Percentiles rank a stretch among this genome's conserved stretches.
These are phyloP conservation scores for Exophiala viscosa DNA, from an alignment of 2,329 filamentous ascomycete genomes.

Conservation along the genomic window DNA sequence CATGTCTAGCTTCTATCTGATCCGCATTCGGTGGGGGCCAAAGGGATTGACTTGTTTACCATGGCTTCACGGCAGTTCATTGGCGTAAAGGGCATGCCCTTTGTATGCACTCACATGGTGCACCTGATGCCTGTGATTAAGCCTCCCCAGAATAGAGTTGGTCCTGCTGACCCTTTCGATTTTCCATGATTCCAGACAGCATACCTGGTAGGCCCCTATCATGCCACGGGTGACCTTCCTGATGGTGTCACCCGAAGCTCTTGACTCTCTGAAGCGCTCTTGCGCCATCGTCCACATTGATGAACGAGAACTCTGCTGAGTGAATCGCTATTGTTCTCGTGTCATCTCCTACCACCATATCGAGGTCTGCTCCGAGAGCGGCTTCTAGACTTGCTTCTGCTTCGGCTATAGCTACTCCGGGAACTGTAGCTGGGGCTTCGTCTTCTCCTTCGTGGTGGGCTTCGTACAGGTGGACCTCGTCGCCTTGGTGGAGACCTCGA, in stretches of 20 bases:
- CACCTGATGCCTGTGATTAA: too few relatives aligned
- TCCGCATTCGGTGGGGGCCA: too few relatives aligned
- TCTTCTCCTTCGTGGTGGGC: constrained; percentile 43
- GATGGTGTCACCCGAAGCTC: not conserved
- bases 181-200: too few relatives aligned
- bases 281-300: not conserved
- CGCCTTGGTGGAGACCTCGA: constrained; percentile 42
- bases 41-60: too few relatives aligned
- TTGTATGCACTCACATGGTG: too few relatives aligned
- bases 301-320: not conserved
- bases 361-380: constrained; percentile 46
- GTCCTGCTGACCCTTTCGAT: too few relatives aligned
- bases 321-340: not conserved
- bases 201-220: too few relatives aligned
- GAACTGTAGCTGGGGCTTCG: constrained; percentile 62
- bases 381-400: constrained; percentile 51
- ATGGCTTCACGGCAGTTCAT: too few relatives aligned
- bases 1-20: not conserved
- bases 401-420: constrained; percentile 54
- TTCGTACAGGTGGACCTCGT: constrained; percentile 34
- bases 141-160: too few relatives aligned
- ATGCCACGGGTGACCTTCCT: too few relatives aligned
- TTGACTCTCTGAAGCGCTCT: not conserved
- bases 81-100: too few relatives aligned
- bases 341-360: constrained; percentile 31